Conservation (phyloP, 441 rosid species). For the Erodium moschatum region DNA sequence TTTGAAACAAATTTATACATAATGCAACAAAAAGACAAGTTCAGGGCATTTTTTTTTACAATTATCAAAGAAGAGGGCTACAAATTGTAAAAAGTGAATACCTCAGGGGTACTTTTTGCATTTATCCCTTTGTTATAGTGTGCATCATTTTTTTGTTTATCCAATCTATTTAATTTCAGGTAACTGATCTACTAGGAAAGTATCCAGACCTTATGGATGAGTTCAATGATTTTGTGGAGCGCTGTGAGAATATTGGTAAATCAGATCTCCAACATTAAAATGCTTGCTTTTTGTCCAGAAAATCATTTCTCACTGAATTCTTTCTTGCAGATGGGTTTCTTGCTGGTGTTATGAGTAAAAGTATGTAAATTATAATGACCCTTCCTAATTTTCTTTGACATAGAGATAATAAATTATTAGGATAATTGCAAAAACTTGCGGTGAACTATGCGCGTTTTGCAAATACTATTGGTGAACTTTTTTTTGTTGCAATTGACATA, state of each 20-base stretch:
- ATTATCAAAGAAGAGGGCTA: too few species aligned
- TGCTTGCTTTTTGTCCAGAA: constrained; percentile 17
- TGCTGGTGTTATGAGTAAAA: constrained; percentile 75
- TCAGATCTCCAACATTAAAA: constrained; percentile 19
- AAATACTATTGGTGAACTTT: too few species aligned
- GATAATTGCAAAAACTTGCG: too few species aligned
- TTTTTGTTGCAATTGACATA: too few species aligned
- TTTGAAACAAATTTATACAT: too few species aligned
- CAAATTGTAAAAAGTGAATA: too few species aligned
- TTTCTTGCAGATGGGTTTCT: constrained; percentile 73
- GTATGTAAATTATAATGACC: constrained; percentile 42
- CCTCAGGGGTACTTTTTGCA: too few species aligned
- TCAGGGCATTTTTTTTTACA: too few species aligned
- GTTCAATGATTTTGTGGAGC: constrained; percentile 69
- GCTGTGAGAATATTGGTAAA: constrained; percentile 79
- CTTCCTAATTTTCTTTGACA: constrained; percentile 8
- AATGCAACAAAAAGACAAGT: too few species aligned
- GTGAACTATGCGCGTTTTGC: too few species aligned
- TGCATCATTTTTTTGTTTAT: background rate
- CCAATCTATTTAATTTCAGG: constrained; percentile 31
- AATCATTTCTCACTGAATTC: constrained; percentile 23
- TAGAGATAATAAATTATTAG: background rate
- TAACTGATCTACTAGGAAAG: constrained; percentile 62
- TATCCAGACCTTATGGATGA: constrained; percentile 86
- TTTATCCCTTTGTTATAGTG: background rate